These are phyloP conservation scores for Colletotrichum somersetense DNA, from an alignment of 2,329 filamentous ascomycete genomes.

Conservation along the genomic window DNA sequence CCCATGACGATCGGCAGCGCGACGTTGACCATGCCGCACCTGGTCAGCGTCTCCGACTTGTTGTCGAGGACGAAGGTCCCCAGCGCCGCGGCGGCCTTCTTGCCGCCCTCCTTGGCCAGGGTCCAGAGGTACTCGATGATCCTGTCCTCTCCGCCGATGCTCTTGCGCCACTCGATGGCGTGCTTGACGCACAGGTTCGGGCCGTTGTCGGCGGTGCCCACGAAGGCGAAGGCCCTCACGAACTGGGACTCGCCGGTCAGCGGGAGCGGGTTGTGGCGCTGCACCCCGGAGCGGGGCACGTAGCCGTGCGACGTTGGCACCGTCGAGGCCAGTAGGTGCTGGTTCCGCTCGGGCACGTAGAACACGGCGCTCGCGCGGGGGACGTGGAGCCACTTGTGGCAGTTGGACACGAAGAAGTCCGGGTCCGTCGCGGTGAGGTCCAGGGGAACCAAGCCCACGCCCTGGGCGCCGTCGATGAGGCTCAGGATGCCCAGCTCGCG, in stretches of 20 bases:
- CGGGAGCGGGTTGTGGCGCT: slow-evolving; percentile 57
- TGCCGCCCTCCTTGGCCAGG: slow-evolving; percentile 74
- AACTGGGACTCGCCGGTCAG: slow-evolving; percentile 68
- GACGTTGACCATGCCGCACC: slow-evolving; percentile 80
- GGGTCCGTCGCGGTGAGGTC: slow-evolving; percentile 76
- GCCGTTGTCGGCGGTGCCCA: slow-evolving; percentile 80
- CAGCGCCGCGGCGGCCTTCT: slow-evolving; percentile 70
- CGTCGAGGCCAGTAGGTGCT: slow-evolving; percentile 78
- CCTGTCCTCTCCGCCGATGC: slow-evolving; percentile 78
- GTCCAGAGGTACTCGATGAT: slow-evolving; percentile 74
- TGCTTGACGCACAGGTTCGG: slow-evolving; percentile 80
- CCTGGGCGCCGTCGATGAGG: slow-evolving; percentile 87
- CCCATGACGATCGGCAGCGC: slow-evolving; percentile 72
- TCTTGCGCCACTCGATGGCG: slow-evolving; percentile 76
- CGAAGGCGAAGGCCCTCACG: slow-evolving; percentile 79
- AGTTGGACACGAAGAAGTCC: slow-evolving; percentile 90
- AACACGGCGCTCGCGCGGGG: slow-evolving; percentile 86
- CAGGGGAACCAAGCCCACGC: slow-evolving; percentile 81
- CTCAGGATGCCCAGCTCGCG: slow-evolving; percentile 76
- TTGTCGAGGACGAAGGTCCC: slow-evolving; percentile 82
- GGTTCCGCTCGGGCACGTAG: slow-evolving; percentile 82
- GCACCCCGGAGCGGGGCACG: slow-evolving; percentile 55
- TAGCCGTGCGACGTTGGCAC: slow-evolving; percentile 88
- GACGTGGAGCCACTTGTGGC: slow-evolving; percentile 89
- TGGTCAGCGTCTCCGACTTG: slow-evolving; percentile 67